These are phyloP conservation scores for Lanmaoa rubissima DNA, from an alignment of 768 basidiomycete genomes.

Conservation along the genomic window DNA sequence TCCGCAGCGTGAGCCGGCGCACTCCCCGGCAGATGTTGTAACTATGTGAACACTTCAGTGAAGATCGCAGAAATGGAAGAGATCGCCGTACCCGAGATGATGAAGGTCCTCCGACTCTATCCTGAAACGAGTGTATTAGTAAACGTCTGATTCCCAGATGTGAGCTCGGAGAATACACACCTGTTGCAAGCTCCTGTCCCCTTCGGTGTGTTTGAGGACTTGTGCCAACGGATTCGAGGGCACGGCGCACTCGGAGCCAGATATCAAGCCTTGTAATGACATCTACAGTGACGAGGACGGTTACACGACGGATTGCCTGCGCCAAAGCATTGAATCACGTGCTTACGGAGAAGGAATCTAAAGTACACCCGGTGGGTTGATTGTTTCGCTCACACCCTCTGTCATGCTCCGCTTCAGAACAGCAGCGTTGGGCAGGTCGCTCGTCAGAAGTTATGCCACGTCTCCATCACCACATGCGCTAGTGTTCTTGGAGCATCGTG, in stretches of 20 bases:
- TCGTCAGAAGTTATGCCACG: slow-evolving; percentile 50
- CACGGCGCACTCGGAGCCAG: slow-evolving; percentile 87
- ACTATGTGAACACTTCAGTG: slow-evolving; percentile 38
- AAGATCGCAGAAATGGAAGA: background rate
- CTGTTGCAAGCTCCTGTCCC: slow-evolving; percentile 85
- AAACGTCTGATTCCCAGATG: background rate
- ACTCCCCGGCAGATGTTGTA: slow-evolving; percentile 73
- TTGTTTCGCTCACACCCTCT: background rate
- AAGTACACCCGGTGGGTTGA: background rate
- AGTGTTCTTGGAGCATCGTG: slow-evolving; percentile 86
- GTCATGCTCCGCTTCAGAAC: slow-evolving; percentile 24
- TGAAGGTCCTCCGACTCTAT: slow-evolving; percentile 71
- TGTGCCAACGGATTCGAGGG: slow-evolving; percentile 84
- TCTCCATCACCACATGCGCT: slow-evolving; percentile 67
- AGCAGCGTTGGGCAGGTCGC: slow-evolving; percentile 32
- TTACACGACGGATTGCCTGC: too few relatives aligned
- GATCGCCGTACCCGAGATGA: slow-evolving; percentile 55
- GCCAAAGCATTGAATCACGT: slow-evolving; percentile 16
- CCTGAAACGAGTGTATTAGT: slow-evolving; percentile 40
- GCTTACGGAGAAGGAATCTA: background rate
- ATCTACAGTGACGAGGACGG: slow-evolving; percentile 32
- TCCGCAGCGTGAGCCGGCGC: slow-evolving; percentile 48
- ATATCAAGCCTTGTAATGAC: slow-evolving; percentile 79
- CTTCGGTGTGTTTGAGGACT: slow-evolving; percentile 86
- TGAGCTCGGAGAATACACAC: slow-evolving; percentile 37